Base-by-base conservation (phyloP, 106 monocot genomes). In the Ottelia alismoides region DNA sequence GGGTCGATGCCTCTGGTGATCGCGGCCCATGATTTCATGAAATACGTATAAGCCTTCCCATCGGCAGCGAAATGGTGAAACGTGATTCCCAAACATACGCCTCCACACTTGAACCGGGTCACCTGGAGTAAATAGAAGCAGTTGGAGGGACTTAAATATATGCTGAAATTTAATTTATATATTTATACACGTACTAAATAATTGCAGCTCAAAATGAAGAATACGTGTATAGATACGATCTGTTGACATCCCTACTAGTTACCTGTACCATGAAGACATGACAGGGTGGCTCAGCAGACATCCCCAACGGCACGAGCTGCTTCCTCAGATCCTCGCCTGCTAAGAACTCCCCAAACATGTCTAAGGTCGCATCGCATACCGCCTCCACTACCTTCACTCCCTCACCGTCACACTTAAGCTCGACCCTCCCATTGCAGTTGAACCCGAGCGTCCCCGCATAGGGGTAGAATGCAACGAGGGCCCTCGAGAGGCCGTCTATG, bases 11-110 rank as follows among this genome's bases (percentile, higher is more conserved):
- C 96, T 22, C 84, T 77, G 22, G 84, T 68, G 21, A 94, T 43
- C 63, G 84, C 88, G n/a, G 93, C 77, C 93, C 93, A 94, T 20
- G 94, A 81, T 60, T 96, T 96, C 59, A 96, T 82, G 76, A 96
- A 88, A 56, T 85, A 88, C 43, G 88, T 75, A 23, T 84, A 88
- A 6, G 94, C 84, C 59, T 57, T 57, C 12, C 94, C 94, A 52
- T 96, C 94, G 3, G 84, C 94, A 1, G 69, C 81, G 47, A 85
- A 88, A 73, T 94, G 96, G 50, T 96, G 96, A n/a, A n/a, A n/a
- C 2, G 72, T 66, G 0, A 51, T 25, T 45, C 90, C 85, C 0
- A 91, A 40, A 25, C 55, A 72, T 2, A 81, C 81, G 1, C 78
- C 78, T 2, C 90, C 90, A 29, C 81, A 81, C 28, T 45, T 63